Percentiles rank a stretch among this genome's conserved stretches.
Conservation (phyloP, 768 basidiomycete species). For the Hygrocybe coccinea region DNA sequence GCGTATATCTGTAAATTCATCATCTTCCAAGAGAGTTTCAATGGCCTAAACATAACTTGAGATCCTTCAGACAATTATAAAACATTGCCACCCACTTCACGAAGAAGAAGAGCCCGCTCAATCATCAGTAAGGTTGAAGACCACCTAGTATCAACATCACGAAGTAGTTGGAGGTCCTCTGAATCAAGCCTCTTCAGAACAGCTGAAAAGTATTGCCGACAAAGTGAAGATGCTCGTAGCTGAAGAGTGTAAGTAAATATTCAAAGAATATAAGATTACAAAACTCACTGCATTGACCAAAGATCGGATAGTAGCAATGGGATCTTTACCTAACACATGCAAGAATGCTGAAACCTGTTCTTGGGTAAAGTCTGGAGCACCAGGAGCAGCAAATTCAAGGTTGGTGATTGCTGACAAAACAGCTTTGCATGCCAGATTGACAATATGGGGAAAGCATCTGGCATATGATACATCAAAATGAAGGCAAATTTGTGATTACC, state of each 20-base stretch:
- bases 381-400: constrained; percentile 8
- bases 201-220: constrained; percentile 19
- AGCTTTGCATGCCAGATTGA: constrained; percentile 30
- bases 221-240: constrained; percentile 23
- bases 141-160: constrained; percentile 28
- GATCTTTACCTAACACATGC: constrained; percentile 2
- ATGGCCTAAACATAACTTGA: neutral
- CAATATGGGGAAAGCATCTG: constrained; percentile 32
- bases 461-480: constrained; percentile 5
- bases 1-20: constrained; percentile 20
- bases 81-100: constrained; percentile 16
- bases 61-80: neutral
- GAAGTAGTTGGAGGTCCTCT: constrained; percentile 19
- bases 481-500: neutral
- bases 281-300: constrained; percentile 7
- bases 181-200: constrained; percentile 10
- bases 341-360: neutral
- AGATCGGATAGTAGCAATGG: too few relatives aligned
- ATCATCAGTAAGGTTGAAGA: constrained; percentile 30
- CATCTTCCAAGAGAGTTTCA: constrained; percentile 19
- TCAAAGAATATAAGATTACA: neutral
- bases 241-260: constrained; percentile 3
- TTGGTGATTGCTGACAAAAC: constrained; percentile 23
- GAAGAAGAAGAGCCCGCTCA: constrained; percentile 22
- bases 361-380: neutral